Evolutionary conservation across 352 stramenopile genomes (phyloP).

Genomic region (Phytophthora syringae): DNA sequence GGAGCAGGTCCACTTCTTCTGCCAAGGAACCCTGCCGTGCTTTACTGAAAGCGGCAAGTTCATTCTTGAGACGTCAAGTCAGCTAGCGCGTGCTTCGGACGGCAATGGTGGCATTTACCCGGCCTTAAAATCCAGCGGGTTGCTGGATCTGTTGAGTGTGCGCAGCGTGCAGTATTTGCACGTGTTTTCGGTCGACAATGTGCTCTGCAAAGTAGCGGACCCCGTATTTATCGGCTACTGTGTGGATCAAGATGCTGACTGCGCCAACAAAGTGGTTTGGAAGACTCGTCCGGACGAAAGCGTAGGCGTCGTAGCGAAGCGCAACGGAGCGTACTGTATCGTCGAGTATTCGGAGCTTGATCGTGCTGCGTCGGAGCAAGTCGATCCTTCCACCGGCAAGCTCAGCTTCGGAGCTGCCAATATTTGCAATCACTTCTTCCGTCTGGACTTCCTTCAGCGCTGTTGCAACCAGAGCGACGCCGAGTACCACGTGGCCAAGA

Average conservation of each 20-base stretch:
- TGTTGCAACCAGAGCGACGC: conserved; percentile 92
- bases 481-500: conserved; percentile 97
- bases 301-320: conserved; percentile 90
- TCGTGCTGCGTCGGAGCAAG: conserved; percentile 63
- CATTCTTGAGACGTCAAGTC: conserved; percentile 91
- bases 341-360: conserved; percentile 99
- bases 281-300: conserved; percentile 94
- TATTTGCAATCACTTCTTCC: conserved; percentile 99
- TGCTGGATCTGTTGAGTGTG: conserved; percentile 85
- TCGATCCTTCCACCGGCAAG: conserved; percentile 69
- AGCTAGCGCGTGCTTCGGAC: conserved; percentile 94
- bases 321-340: conserved; percentile 88
- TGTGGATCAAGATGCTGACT: conserved; percentile 92
- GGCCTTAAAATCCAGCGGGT: conserved; percentile 90
- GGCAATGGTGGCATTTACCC: conserved; percentile 98
- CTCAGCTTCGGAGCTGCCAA: conserved; percentile 96
- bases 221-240: conserved; percentile 97
- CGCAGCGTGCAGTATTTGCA: conserved; percentile 95
- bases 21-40: conserved; percentile 96
- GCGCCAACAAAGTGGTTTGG: conserved; percentile 97
- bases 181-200: conserved; percentile 98
- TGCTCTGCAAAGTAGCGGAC: conserved; percentile 95
- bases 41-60: conserved; percentile 95
- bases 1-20: conserved; percentile 95
- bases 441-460: conserved; percentile 74